phyloP scores from a whole-genome alignment of 2,329 filamentous ascomycete species.

The Epichloe aotearoae region DNA sequence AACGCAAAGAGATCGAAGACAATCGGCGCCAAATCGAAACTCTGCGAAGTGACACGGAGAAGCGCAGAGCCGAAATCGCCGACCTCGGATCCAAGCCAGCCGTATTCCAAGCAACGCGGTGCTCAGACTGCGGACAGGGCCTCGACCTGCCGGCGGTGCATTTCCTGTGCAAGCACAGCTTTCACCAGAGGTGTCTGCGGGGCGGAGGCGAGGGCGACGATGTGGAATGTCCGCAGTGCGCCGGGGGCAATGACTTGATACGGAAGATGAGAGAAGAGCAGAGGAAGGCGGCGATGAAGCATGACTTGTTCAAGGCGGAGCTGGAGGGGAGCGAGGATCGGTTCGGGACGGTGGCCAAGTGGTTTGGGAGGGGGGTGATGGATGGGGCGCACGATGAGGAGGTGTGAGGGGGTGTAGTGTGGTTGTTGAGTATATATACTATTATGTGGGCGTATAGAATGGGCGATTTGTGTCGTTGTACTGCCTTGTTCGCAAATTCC shows the following conservation, averaged over 20 bases:
- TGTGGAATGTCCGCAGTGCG: slow-evolving; percentile 77
- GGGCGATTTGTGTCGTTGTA: background rate
- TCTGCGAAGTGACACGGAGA: slow-evolving; percentile 71
- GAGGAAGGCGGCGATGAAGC: slow-evolving; percentile 70
- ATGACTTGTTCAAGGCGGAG: slow-evolving; percentile 79
- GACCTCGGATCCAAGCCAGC: slow-evolving; percentile 68
- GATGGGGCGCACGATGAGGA: slow-evolving; percentile 26
- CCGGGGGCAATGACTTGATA: slow-evolving; percentile 73
- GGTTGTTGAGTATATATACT: background rate
- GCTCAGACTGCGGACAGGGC: slow-evolving; percentile 63
- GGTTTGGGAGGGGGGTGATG: slow-evolving; percentile 93
- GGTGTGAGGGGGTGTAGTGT: slow-evolving; percentile 19
- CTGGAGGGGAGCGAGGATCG: slow-evolving; percentile 62
- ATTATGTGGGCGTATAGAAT: background rate
- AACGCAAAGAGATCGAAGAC: slow-evolving; percentile 67
- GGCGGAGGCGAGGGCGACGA: slow-evolving; percentile 32
- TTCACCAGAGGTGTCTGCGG: slow-evolving; percentile 78
- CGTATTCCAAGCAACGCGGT: slow-evolving; percentile 83
- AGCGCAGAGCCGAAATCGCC: slow-evolving; percentile 64
- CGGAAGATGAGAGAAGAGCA: slow-evolving; percentile 77
- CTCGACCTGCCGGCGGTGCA: slow-evolving; percentile 86
- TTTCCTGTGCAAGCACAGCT: slow-evolving; percentile 93
- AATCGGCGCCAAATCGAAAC: slow-evolving; percentile 74
- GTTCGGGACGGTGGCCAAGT: slow-evolving; percentile 85
- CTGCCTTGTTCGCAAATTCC: no score